Evolutionary conservation across 2,329 filamentous ascomycete genomes (phyloP), one percentile per base, ranked within the genome.

Genomic region (Fusarium sp.): DNA sequence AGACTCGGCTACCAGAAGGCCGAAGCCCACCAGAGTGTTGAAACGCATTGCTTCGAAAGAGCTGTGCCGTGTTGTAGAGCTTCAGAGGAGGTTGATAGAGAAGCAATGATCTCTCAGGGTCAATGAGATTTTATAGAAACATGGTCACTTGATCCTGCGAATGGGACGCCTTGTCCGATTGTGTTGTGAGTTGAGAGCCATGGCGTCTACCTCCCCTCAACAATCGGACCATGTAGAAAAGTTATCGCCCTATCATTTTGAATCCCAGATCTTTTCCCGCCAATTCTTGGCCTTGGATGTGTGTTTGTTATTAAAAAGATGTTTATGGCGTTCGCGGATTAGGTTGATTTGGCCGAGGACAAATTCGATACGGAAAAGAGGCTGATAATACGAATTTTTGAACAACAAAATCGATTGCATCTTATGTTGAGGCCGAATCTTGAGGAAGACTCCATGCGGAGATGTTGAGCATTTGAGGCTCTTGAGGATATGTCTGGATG

Each of bases 1-100:
- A 60, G 66, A 54, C 31, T 70, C 52, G 6, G 28, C 67, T 39
- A 35, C 47, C 31, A 70, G 38, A 35, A 70, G 52, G 66, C 67
- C 47, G 15, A 70, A 22, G 36, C 59, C 47, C 18, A 70, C n/a
- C 15, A 70, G 39, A 28, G 31, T 38, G 17, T 47, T 35, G 28
- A 45, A 31, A 49, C 41, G 60, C 66, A 70, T 70, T 26, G 36
- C 26, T 54, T 70, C 20, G 42, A 24, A 22, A n/a, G 33, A 33
- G 60, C n/a, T 66, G 48, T 13, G 11, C n/a, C 28, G 36, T 36
- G 5, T 17, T 41, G 6, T 14, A 22, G 14, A n/a, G 44, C 39
- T 31, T 20, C 15, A 22, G 20, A 10, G 7, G 15, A 52, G n/a
- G 3, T n/a, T 31, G 54, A 17, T 31, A 39, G 35, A 39, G 20